Base-by-base conservation (phyloP, 352 stramenopile genomes). In the Pythium periplocum region DNA sequence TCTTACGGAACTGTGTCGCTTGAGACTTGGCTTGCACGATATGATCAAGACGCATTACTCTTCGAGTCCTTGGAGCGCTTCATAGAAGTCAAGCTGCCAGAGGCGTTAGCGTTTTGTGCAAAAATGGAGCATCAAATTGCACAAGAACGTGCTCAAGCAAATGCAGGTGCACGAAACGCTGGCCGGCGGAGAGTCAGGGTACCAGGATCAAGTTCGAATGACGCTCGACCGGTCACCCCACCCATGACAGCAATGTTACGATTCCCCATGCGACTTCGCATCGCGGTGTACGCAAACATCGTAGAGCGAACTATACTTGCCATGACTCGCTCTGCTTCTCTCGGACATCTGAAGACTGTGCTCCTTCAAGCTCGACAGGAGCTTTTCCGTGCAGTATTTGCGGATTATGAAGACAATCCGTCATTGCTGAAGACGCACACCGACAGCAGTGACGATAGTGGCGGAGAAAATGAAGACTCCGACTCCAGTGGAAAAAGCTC, bases 1-100 rank as follows among this genome's bases (percentile, higher is more conserved):
- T 57, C 45, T 4, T 61, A 55, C 1, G 73, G 68, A 2, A 59
- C 53, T 0, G 56, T 66, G 17, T 57, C 59, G 7, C 60, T 85
- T 4, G 61, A 77, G 30, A 33, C 55, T n/a, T 85, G 74, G 74
- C 59, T 85, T 7, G 51, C 68, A 26, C 51, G 51, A 32, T 82
- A 77, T 50, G 74, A 85, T 40, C 55, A 67, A 7, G 71, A 82
- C 8, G 61, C 78, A 31, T 38, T 70, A 26, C 46, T 58, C n/a
- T 82, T 62, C 40, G 74, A 85, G 44, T 85, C 74, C 3, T 59
- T 85, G 3, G 74, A 76, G 38, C 53, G 59, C 34, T 81, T 85
- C 39, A 46, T 55, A 3, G 61, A 78, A 12, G 66, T 78, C 45
- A 85, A 85, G 43, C 45, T 85, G 4, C 65, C 71, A 1, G 74